Base-by-base conservation (phyloP, 495 filamentous ascomycete genomes). In the Xylaria longipes region DNA sequence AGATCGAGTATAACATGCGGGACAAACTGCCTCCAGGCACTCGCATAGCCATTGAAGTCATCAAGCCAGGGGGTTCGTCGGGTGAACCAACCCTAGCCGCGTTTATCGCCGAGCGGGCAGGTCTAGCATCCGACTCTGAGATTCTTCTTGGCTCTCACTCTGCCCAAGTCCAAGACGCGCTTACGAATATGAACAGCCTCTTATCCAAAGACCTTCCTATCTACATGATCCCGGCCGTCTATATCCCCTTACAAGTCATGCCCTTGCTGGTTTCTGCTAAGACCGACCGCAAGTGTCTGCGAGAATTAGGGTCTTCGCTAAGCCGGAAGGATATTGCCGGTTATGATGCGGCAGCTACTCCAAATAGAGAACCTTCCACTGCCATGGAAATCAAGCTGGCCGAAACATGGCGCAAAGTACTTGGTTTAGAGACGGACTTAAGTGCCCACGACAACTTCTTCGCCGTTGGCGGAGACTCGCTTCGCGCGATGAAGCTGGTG, bases 221-320 rank as follows among this genome's bases (percentile, higher is more conserved):
- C 14, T 87, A 88, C 75, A 91, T 92, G 89, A 83, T 91, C 22
- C 90, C 90, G 6, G 82, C 86, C 2, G 83, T 88, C 0, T 91
- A 87, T 71, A 87, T 92, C 62, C 89, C 89, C 0, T 73, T 92
- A 1, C 77, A 78, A 29, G 78, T 82, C 46, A 83, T 92, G 72
- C 90, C 90, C 0, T 80, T 87, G 15, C 78, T 87, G 5, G 83
- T 85, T 0, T 89, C 89, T 0, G 87, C 83, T 6, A 92, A 92
- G 78, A 86, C 86, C 6, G 90, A 92, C 68, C 86, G 90, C 33
- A 87, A 88, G 69, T 82, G 81, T 11, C 82, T 93, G n/a, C 76
- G 80, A 20, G 78, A 81, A 45, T 50, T 82, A 35, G 82, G 79
- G 0, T 71, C 80, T 9, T 71, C 77, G 3, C 70, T 84, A 56